These are phyloP conservation scores for Silene coronaria DNA, from an alignment of 179 eudicot genomes.

Conservation along the genomic window DNA sequence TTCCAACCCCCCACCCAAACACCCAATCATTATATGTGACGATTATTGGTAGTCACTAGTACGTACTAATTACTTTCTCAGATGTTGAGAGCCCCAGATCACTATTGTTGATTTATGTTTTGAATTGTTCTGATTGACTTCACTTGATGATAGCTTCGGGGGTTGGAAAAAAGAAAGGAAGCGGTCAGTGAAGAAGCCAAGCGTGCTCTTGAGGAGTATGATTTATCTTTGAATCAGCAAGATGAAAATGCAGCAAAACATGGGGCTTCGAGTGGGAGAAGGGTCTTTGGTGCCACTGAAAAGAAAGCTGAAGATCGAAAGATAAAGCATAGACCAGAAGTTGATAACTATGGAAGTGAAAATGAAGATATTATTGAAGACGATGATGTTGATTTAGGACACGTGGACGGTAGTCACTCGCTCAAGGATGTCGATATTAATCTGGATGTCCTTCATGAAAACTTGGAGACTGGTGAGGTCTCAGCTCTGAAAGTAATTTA, in stretches of 20 bases:
- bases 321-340: slow-evolving; percentile 38
- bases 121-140: slow-evolving; percentile 3
- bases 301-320: slow-evolving; percentile 36
- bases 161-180: slow-evolving; percentile 64
- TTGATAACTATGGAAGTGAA: slow-evolving; percentile 62
- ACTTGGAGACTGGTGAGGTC: slow-evolving; percentile 49
- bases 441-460: slow-evolving; percentile 66
- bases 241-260: slow-evolving; percentile 31
- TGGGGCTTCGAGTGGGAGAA: slow-evolving; percentile 54
- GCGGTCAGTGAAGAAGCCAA: slow-evolving; percentile 83
- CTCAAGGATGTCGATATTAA: slow-evolving; percentile 48
- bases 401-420: slow-evolving; percentile 22
- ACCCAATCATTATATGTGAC: not conserved
- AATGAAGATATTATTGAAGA: slow-evolving; percentile 61
- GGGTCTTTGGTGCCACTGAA: slow-evolving; percentile 67
- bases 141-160: slow-evolving; percentile 57
- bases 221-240: slow-evolving; percentile 43
- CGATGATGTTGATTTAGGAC: slow-evolving; percentile 30
- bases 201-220: slow-evolving; percentile 71
- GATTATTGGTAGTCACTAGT: not conserved
- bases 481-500: slow-evolving; percentile 54
- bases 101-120: not conserved
- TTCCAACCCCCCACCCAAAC: no score
- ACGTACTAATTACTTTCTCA: not conserved
- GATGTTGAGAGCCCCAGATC: not conserved